These are phyloP conservation scores for Lablab purpureus DNA, from an alignment of 306 rosid genomes.

Conservation along the genomic window DNA sequence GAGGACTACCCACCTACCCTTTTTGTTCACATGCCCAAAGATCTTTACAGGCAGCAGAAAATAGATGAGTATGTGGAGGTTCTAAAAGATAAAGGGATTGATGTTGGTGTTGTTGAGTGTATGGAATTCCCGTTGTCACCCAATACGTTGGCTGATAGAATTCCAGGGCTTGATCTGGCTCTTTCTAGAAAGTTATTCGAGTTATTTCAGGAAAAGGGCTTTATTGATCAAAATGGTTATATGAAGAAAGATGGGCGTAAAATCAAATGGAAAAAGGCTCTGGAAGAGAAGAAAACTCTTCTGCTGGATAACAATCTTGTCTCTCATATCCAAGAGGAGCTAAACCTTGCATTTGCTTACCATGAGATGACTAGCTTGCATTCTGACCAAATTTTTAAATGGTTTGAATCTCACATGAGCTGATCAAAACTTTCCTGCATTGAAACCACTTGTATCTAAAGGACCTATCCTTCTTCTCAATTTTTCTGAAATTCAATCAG, in stretches of 20 bases:
- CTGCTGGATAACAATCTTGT: constrained; percentile 53
- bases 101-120: constrained; percentile 80
- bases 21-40: constrained; percentile 97
- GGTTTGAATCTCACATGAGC: constrained; percentile 78
- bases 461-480: constrained; percentile 8
- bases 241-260: constrained; percentile 83
- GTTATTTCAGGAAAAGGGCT: constrained; percentile 66
- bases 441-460: constrained; percentile 1
- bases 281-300: constrained; percentile 55
- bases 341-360: constrained; percentile 87
- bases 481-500: constrained; percentile 24
- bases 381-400: constrained; percentile 69
- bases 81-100: constrained; percentile 70
- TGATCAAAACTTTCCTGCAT: constrained; percentile 41
- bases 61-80: constrained; percentile 60
- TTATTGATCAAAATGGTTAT: constrained; percentile 76
- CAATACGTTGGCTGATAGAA: constrained; percentile 68
- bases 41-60: constrained; percentile 69
- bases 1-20: constrained; percentile 79
- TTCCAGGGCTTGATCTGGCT: constrained; percentile 70
- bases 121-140: constrained; percentile 74
- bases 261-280: constrained; percentile 65
- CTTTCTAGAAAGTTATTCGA: constrained; percentile 70
- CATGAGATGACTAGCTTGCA: constrained; percentile 91
- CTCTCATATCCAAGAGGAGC: constrained; percentile 83